phyloP scores from a whole-genome alignment of 2,329 filamentous ascomycete genomes.

The Geosmithia putterillii region DNA sequence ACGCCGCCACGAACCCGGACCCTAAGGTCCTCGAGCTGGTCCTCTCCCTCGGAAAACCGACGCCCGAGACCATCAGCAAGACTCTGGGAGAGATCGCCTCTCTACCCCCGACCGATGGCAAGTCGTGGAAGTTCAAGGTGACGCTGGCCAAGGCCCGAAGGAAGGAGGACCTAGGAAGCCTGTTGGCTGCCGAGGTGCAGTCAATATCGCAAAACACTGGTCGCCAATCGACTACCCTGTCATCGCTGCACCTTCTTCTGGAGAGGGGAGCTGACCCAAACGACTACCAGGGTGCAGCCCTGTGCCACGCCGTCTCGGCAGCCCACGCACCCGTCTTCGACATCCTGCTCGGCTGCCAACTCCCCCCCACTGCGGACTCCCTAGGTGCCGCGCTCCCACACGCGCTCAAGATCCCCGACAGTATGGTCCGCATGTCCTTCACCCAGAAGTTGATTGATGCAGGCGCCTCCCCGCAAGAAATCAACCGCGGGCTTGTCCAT shows the following conservation, averaged over 20 bases:
- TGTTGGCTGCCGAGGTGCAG: conserved; percentile 39
- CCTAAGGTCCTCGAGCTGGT: conserved; percentile 34
- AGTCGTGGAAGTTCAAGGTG: conserved; percentile 34
- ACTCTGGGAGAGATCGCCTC: conserved; percentile 29
- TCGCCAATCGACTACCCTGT: conserved; percentile 24
- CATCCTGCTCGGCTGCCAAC: conserved; percentile 27
- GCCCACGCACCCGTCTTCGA: conserved; percentile 33
- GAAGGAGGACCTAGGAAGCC: conserved; percentile 27
- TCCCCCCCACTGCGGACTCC: conserved; percentile 25
- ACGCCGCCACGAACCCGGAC: conserved; percentile 29
- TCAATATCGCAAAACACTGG: conserved; percentile 23
- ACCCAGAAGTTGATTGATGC: conserved; percentile 36
- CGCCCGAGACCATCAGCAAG: conserved; percentile 25
- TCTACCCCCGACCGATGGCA: conserved; percentile 29
- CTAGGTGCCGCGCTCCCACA: conserved; percentile 38
- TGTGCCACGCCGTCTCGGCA: conserved; percentile 36
- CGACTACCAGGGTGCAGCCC: conserved; percentile 33
- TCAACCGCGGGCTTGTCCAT: conserved; percentile 38
- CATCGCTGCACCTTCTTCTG: conserved; percentile 33
- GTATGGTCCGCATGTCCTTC: conserved; percentile 37
- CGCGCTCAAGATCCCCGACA: conserved; percentile 35
- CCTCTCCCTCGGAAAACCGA: conserved; percentile 31
- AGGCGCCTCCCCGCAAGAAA: conserved; percentile 33
- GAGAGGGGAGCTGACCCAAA: conserved; percentile 43
- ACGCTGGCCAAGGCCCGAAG: conserved; percentile 30